phyloP scores from a whole-genome alignment of 2,329 filamentous ascomycete species.

The Diplodia seriata region DNA sequence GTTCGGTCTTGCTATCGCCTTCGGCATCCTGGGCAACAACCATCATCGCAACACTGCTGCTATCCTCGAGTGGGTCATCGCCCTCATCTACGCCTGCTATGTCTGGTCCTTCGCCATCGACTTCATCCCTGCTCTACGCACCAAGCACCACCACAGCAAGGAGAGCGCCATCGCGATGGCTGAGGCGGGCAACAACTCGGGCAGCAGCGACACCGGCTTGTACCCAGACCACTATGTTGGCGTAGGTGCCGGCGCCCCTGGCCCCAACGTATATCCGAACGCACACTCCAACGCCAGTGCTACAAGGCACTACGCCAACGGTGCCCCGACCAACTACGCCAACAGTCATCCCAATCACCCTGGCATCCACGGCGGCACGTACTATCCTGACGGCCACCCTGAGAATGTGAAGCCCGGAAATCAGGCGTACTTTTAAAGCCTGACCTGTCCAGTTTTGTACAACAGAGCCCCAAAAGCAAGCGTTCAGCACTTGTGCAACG shows the following conservation, averaged over 20 bases:
- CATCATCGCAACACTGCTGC: conserved; percentile 70
- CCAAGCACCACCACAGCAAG: conserved; percentile 55
- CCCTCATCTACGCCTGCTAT: conserved; percentile 88
- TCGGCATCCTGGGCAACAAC: conserved; percentile 64
- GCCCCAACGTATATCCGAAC: conserved; percentile 23
- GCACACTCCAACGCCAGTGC: conserved; percentile 24
- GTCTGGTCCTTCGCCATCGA: conserved; percentile 87
- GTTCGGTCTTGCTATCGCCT: conserved; percentile 73
- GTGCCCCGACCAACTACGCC: conserved; percentile 13
- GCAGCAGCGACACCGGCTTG: conserved; percentile 16
- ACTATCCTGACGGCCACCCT: conserved; percentile 32
- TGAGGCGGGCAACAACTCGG: conserved; percentile 19
- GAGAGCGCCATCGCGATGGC: conserved; percentile 46
- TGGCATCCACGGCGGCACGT: conserved; percentile 30
- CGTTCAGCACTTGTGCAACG: not conserved
- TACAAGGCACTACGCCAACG: conserved; percentile 19
- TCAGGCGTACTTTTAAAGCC: conserved; percentile 6
- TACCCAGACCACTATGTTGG: conserved; percentile 22
- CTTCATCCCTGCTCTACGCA: conserved; percentile 77
- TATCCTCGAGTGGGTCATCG: conserved; percentile 78
- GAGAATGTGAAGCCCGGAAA: conserved; percentile 9
- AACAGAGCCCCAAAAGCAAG: not conserved
- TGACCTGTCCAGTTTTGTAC: not conserved
- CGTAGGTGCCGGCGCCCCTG: conserved; percentile 11
- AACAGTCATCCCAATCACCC: conserved; percentile 6